Percentiles rank a stretch among this genome's conserved stretches.
Conservation (phyloP, 208 protist genomes). For the Trypanosoma brucei region DNA sequence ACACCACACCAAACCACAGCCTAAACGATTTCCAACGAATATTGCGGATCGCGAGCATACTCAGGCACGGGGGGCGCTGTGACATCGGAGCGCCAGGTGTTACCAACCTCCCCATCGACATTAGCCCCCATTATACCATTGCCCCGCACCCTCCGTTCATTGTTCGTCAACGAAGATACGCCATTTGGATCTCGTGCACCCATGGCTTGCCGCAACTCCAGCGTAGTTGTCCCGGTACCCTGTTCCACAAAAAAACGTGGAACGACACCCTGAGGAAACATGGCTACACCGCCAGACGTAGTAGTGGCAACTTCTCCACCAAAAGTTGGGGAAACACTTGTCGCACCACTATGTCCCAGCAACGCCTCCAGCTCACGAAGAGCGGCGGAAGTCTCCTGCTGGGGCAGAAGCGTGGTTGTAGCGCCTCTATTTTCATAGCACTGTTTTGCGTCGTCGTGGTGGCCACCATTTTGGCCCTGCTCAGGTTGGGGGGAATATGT, state of each 20-base stretch:
- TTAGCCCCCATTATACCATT: conserved; percentile 37
- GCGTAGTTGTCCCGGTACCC: conserved; percentile 82
- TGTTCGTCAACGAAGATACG: conserved; percentile 31
- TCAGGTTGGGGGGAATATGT: too few species aligned
- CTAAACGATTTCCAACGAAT: conserved; percentile 90
- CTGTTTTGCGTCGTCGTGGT: background rate
- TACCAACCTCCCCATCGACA: background rate
- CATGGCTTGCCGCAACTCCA: conserved; percentile 84
- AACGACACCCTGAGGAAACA: conserved; percentile 71
- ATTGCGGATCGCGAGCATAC: conserved; percentile 82
- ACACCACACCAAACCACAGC: conserved; percentile 1
- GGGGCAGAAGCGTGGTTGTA: conserved; percentile 13
- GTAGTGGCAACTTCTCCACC: conserved; percentile 18
- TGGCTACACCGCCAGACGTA: conserved; percentile 35
- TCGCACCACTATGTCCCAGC: conserved; percentile 11
- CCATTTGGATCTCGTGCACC: conserved; percentile 67
- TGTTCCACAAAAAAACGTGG: conserved; percentile 86
- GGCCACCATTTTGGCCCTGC: background rate
- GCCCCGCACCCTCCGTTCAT: conserved; percentile 26
- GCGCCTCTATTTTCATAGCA: background rate
- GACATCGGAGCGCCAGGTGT: conserved; percentile 82
- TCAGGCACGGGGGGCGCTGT: conserved; percentile 73
- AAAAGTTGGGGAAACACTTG: background rate
- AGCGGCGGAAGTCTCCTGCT: conserved; percentile 28
- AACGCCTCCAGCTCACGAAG: conserved; percentile 50